Conservation (phyloP, 208 protist species). For the Crithidia fasciculata region DNA sequence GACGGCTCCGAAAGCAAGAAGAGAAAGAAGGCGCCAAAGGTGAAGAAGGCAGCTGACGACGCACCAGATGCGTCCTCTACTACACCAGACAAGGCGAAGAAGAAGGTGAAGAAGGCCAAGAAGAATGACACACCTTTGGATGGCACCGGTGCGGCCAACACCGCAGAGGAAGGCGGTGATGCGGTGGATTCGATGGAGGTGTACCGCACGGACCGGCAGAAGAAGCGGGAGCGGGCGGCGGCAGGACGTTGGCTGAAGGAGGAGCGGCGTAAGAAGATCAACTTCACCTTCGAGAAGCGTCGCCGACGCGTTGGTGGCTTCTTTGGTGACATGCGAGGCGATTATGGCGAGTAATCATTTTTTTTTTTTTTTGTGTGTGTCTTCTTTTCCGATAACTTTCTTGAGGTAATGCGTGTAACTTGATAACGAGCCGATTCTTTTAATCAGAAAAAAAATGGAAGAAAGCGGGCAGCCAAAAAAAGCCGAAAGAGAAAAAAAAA, state of each 20-base stretch:
- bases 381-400: conserved; percentile 6
- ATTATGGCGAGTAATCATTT: background rate
- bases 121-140: background rate
- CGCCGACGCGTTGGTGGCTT: conserved; percentile 84
- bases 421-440: background rate
- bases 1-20: no score
- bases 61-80: background rate
- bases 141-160: background rate
- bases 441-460: background rate
- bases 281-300: conserved; percentile 88
- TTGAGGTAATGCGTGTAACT: background rate
- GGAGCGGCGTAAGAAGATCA: conserved; percentile 86
- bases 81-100: background rate
- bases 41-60: background rate
- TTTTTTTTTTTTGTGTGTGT: background rate
- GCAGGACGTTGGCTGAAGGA: conserved; percentile 87
- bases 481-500: no score
- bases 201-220: conserved; percentile 55
- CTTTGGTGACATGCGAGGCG: conserved; percentile 73
- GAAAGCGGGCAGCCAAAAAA: no score
- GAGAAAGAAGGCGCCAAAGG: background rate
- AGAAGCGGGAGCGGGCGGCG: conserved; percentile 76
- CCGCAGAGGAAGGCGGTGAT: background rate
- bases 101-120: background rate
- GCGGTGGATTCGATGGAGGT: conserved; percentile 47